Evolutionary conservation across 163 green algal genomes (phyloP).

Genomic region (Volvox carteri): DNA sequence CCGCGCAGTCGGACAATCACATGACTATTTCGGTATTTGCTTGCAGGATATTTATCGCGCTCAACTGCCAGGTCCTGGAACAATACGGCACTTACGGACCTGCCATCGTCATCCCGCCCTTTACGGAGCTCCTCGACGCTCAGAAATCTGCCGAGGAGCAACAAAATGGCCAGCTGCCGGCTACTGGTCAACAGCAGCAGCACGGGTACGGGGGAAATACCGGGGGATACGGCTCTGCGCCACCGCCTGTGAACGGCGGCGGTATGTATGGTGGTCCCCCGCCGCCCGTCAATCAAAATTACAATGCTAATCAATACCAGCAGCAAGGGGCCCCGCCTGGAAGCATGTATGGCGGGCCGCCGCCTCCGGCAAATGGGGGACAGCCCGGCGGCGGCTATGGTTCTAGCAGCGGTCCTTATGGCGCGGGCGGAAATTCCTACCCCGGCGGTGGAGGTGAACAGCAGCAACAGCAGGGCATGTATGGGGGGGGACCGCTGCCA

Average conservation of each 20-base stretch:
- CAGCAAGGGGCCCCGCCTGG: constrained; percentile 39
- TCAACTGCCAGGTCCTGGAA: constrained; percentile 13
- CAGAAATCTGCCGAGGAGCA: constrained; percentile 2
- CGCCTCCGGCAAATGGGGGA: constrained; percentile 28
- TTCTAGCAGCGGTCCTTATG: constrained; percentile 40
- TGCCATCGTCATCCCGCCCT: constrained; percentile 1
- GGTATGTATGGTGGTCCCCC: constrained; percentile 50
- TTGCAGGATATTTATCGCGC: constrained; percentile 44
- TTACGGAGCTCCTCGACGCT: constrained; percentile 26
- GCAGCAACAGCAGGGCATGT: constrained; percentile 26
- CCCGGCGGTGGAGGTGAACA: neutral
- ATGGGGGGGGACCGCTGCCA: constrained; percentile 14
- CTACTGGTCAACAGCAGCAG: constrained; percentile 3
- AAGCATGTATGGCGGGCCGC: constrained; percentile 40
- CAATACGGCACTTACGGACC: constrained; percentile 9
- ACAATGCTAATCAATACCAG: constrained; percentile 35
- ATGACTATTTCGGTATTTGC: no score
- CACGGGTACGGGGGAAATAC: neutral
- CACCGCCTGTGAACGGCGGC: neutral
- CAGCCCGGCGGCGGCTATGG: constrained; percentile 6
- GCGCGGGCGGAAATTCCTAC: neutral
- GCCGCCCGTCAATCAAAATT: constrained; percentile 57
- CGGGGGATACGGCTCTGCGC: constrained; percentile 10
- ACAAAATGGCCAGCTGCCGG: neutral
- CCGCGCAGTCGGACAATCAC: no score